Base-by-base conservation (phyloP, 225 moss, liverwort and hornwort genomes). In the Sphagnum contortum region DNA sequence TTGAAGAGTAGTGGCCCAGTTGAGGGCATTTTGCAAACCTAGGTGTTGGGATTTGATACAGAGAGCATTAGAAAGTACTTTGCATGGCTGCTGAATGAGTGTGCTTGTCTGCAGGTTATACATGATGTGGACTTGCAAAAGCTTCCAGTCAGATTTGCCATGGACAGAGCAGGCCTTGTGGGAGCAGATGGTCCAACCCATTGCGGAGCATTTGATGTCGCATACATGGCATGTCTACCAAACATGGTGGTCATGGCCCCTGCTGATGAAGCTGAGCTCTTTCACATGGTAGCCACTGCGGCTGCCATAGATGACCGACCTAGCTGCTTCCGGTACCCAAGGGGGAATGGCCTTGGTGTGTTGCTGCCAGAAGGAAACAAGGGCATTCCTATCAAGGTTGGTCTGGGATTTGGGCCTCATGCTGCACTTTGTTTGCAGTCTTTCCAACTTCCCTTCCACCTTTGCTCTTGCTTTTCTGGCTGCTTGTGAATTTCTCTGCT, bases 161-260 rank as follows among this genome's bases (percentile, higher is more conserved):
- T 80, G 72, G 79, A 80, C 69, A 72, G 79, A 51, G 79, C 79
- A 48, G 79, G 79, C 57, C 72, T 80, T 29, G 79, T 80, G 9
- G 79, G 79, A 59, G 79, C 79, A 3, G 79, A 80, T 57, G 79
- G 79, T 29, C 79, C 79, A 9, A 80, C 79, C 2, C 79, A 80
- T 55, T 75, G 75, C 50, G 79, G 79, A 8, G 79, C 79, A 5
- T 80, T 80, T 51, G 79, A 80, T 67, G 75, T 80, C 7, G 64
- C 79, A 12, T 80, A 75, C 66, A 75, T 80, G 75, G 79, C 79
- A 48, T 80, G 79, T 59, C 72, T 80, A 11, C 79, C 79, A 4
- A 80, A 75, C 66, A 80, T 80, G 72, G 62, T 80, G 57, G 79
- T 80, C 6, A 80, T 80, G 79, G 79, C 79, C 12, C 79, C 79